Base-by-base conservation (phyloP, 2,329 filamentous ascomycete genomes). In the Ophiostoma piceae region DNA sequence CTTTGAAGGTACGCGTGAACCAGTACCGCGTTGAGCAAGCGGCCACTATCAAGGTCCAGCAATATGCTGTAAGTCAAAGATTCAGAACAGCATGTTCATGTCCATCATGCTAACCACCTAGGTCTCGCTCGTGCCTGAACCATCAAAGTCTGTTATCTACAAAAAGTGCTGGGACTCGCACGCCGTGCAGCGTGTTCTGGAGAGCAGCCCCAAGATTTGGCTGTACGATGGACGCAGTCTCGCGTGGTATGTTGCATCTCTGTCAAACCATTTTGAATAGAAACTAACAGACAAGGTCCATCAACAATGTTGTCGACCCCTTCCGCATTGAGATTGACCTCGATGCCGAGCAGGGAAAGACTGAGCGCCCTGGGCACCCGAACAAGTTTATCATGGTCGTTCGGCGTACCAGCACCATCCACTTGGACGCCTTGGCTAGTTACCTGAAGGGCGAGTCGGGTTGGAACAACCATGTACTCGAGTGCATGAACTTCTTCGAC, bases 401-500 rank as follows among this genome's bases (percentile, higher is more conserved):
- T 71, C 83, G 83, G 1, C 83, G 83, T 72, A 90, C 90, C 0
- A 89, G 87, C n/a, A 79, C 79, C 1, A 85, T 99, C 29, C 85
- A 90, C 62, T 84, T 98, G 68, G 79, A 83, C 3, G 82, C 85
- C 0, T 83, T 98, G 0, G 80, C 84, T 2, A 81, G 82, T 0
- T 97, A 94, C 76, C 82, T 96, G 1, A 75, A 82, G 1, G 84
- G 87, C 66, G 80, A 84, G 71, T 81, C 84, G 26, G 79, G 82
- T 1, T 90, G 90, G 77, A 86, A 90, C 76, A 87, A 86, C 51
- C 80, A 84, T 26, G 88, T 94, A 26, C 84, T 94, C 8, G 91
- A 95, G 76, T 89, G 91, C 16, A 87, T 98, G 78, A 97, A 77
- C 77, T 97, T 97, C 76, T 82, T 97, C 4, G 95, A 99, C 73